phyloP scores from a whole-genome alignment of 495 filamentous ascomycete species.

The Cercophora sp. region DNA sequence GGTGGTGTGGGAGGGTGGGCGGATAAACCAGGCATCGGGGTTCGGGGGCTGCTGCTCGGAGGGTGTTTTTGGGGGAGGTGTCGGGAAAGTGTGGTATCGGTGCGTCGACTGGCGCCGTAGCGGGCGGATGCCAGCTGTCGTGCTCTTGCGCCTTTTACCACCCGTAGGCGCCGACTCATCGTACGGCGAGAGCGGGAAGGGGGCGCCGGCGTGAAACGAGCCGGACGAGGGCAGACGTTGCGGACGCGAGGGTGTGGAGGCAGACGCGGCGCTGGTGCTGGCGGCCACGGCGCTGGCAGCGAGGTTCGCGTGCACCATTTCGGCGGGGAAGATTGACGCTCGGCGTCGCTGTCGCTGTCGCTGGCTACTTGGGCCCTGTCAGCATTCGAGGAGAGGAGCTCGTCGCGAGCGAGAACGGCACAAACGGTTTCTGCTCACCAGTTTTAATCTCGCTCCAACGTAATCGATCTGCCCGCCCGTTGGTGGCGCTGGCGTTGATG shows the following conservation, averaged over 20 bases:
- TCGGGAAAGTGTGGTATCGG: constrained; percentile 94
- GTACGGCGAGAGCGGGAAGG: constrained; percentile 33
- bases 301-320: constrained; percentile 36
- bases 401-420: too few species aligned
- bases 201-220: constrained; percentile 49
- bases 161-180: constrained; percentile 8
- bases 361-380: too few species aligned
- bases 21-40: constrained; percentile 4
- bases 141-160: constrained; percentile 12
- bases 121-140: constrained; percentile 11
- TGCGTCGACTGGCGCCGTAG: constrained; percentile 62
- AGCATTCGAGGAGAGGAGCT: too few species aligned
- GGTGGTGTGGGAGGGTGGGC: background rate
- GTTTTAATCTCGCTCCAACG: too few species aligned
- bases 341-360: too few species aligned
- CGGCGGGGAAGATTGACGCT: too few species aligned
- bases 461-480: too few species aligned
- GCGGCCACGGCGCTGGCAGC: constrained; percentile 19
- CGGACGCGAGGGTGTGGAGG: constrained; percentile 16
- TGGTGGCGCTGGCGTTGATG: too few species aligned
- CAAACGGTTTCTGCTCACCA: too few species aligned
- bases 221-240: constrained; percentile 30
- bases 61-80: constrained; percentile 75
- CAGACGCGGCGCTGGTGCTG: constrained; percentile 21
- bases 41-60: constrained; percentile 21